These are phyloP conservation scores for Delonix regia DNA, from an alignment of 306 rosid genomes.

Conservation along the genomic window DNA sequence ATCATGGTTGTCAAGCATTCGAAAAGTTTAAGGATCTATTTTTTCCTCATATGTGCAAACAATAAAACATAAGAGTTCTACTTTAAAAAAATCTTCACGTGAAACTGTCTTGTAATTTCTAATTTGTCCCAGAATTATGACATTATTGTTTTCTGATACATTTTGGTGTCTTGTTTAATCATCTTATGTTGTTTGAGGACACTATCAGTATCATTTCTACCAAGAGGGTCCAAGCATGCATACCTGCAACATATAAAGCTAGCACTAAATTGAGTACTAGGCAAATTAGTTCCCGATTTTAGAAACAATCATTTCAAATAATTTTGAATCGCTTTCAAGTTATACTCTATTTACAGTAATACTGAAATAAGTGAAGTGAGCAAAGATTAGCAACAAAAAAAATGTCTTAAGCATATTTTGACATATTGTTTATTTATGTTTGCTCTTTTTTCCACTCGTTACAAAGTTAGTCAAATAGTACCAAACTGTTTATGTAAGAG, in stretches of 20 bases:
- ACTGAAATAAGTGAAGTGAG: neutral
- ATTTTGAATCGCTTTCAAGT: neutral
- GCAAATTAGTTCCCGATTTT: neutral
- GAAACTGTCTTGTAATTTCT: neutral
- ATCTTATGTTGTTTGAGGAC: neutral
- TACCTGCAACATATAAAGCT: neutral
- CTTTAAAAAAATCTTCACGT: constrained; percentile 1
- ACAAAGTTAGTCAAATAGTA: too few species aligned
- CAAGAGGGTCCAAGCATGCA: neutral
- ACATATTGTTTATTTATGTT: neutral
- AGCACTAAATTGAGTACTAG: neutral
- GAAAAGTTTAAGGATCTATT: neutral
- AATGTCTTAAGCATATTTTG: neutral
- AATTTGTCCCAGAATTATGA: neutral
- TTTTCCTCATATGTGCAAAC: neutral
- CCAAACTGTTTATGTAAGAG: too few species aligned
- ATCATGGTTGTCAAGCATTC: constrained; percentile 9
- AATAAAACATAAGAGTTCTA: neutral
- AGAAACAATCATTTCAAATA: neutral
- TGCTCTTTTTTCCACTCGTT: neutral
- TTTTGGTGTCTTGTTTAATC: neutral
- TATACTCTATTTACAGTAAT: neutral
- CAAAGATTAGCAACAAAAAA: too few species aligned
- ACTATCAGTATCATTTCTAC: neutral
- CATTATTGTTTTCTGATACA: neutral